Percentiles rank a stretch among this genome's conserved stretches.
Evolutionary conservation across 345 rosid species (phyloP).

Genomic region (Rhodamnia rubescens): DNA sequence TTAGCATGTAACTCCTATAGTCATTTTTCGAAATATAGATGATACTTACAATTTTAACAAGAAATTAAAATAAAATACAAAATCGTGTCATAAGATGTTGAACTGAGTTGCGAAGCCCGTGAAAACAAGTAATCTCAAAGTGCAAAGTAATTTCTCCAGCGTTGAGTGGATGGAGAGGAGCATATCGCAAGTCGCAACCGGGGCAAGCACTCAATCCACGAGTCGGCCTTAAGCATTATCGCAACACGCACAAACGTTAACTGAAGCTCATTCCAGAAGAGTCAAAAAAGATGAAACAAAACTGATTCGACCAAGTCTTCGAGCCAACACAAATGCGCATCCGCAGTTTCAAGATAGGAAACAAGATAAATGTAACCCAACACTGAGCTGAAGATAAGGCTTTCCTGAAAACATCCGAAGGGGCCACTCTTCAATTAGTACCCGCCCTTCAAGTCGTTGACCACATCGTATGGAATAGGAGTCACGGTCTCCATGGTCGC

Average conservation of each 20-base stretch:
- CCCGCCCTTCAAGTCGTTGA: slow-evolving; percentile 85
- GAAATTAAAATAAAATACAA: not conserved
- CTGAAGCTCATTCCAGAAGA: not conserved
- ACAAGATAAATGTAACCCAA: not conserved
- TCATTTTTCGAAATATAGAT: not conserved
- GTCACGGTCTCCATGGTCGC: slow-evolving; percentile 70
- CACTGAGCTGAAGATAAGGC: not conserved
- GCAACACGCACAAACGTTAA: not conserved
- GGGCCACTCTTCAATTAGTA: slow-evolving; percentile 13
- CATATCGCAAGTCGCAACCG: too few species aligned
- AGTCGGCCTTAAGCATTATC: not conserved
- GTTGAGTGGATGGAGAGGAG: not conserved
- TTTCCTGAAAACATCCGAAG: not conserved
- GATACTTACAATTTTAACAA: not conserved
- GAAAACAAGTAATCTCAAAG: not conserved
- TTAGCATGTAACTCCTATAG: not conserved
- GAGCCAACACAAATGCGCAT: not conserved
- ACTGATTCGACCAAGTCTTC: not conserved
- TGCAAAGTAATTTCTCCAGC: not conserved
- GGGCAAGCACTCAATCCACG: not conserved
- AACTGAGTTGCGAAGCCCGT: not conserved
- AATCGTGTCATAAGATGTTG: not conserved
- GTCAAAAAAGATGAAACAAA: not conserved
- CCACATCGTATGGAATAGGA: slow-evolving; percentile 79
- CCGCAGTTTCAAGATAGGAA: not conserved